Base-by-base conservation (phyloP, 768 basidiomycete genomes). In the Rhodotorula babjevae region DNA sequence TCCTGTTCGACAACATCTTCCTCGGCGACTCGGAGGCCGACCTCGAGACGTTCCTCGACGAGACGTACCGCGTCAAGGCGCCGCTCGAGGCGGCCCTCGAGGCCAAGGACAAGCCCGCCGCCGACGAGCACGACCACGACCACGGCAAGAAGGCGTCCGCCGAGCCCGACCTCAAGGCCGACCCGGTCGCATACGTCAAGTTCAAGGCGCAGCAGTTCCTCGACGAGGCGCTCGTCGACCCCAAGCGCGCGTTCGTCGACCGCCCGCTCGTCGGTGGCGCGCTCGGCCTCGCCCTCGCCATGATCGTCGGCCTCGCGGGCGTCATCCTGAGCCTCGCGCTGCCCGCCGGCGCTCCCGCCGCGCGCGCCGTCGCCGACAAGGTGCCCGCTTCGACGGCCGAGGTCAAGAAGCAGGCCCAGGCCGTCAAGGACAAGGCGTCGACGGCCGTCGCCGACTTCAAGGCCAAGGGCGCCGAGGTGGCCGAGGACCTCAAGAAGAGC, bases 21-120 rank as follows among this genome's bases (percentile, higher is more conserved):
- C 82, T 99, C 69, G 93, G 93, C 70, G 89, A 93, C 85, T 94
- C 93, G 29, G 80, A 87, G 69, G 87, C 87, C 52, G 92, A 95
- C 71, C 96, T 96, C 73, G 87, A 90, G 81, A 82, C 83, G 19
- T 82, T 99, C 76, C 92, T 93, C 67, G 82, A 84, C 25, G 92
- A 94, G 83, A 91, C 93, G n/a, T 99, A 90, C 83, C 87, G 87
- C 76, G 81, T 95, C 82, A 98, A 97, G 88, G 89, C 90, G 80
- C 82, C 87, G 16, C 84, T 93, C 60, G 95, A 97, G 82, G 84
- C 85, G 77, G 87, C 85, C 10, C 81, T 81, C 53, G 78, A 80
- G 74, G 72, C 70, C 40, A 78, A 72, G 27, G 78, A 71, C n/a
- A 76, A 77, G 71, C 84, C 85, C 36, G 78, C 76, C 1, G 56